Percentiles rank a stretch among this genome's conserved stretches.
Evolutionary conservation across 139 green algal species (phyloP).

Genomic region (Chlamydomonas sp.): DNA sequence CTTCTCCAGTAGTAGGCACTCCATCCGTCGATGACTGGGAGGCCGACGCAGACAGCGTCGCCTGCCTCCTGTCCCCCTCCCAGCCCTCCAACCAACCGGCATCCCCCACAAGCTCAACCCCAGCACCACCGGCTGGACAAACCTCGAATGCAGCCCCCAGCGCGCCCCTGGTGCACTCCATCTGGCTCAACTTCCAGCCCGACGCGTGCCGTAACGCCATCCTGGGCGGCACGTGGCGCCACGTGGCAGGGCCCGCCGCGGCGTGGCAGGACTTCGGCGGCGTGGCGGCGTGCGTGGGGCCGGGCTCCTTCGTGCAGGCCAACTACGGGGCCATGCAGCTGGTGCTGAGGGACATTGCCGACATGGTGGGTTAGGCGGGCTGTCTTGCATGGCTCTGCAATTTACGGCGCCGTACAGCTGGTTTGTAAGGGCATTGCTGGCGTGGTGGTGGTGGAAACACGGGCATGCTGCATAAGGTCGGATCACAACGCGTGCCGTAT

Average conservation of each 20-base stretch:
- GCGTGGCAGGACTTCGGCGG: conserved; percentile 71
- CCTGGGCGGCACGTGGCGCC: conserved; percentile 39
- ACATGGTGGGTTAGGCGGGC: neutral
- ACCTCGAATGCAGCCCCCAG: neutral
- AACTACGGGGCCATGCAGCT: conserved; percentile 73
- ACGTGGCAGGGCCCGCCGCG: conserved; percentile 53
- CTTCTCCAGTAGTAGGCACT: no score
- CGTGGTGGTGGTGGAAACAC: neutral
- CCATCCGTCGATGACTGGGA: no score
- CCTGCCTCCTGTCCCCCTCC: no score
- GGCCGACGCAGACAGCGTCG: no score
- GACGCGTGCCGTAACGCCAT: conserved; percentile 61
- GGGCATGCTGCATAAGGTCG: neutral
- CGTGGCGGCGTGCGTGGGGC: conserved; percentile 64
- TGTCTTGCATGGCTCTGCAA: no score
- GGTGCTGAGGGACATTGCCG: conserved; percentile 42
- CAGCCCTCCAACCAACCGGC: neutral
- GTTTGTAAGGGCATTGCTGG: neutral
- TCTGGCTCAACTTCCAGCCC: conserved; percentile 81
- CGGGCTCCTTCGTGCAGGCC: conserved; percentile 70
- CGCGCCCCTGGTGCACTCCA: conserved; percentile 68
- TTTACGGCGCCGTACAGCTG: neutral
- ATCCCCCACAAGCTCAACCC: neutral
- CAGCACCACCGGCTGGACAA: neutral
- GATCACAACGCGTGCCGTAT: neutral